phyloP scores from a whole-genome alignment of 345 rosid genomes.

The Syzygium jambos region DNA sequence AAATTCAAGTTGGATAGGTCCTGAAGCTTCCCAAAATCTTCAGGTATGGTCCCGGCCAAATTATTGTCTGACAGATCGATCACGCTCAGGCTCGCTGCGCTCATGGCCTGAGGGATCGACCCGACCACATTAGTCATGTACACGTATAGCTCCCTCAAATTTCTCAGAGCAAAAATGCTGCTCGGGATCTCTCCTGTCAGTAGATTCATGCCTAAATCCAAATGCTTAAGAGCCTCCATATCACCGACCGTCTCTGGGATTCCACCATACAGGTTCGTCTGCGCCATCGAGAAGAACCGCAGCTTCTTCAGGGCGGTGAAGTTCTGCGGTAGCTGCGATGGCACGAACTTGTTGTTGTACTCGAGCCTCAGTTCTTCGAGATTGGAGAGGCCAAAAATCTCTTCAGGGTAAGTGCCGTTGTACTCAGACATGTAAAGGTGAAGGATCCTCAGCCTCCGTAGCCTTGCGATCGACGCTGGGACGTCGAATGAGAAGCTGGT shows the following conservation, averaged over 20 bases:
- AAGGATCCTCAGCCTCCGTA: conserved; percentile 21
- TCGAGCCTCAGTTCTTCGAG: conserved; percentile 21
- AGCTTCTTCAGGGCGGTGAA: conserved; percentile 34
- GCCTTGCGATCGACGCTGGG: conserved; percentile 26
- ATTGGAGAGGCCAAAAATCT: conserved; percentile 23
- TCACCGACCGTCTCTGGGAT: conserved; percentile 31
- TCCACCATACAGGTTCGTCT: conserved; percentile 36
- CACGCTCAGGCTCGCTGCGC: conserved; percentile 8
- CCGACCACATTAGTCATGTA: conserved; percentile 16
- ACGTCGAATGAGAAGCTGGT: conserved; percentile 38
- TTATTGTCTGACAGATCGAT: conserved; percentile 36
- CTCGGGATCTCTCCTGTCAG: conserved; percentile 31
- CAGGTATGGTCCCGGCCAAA: conserved; percentile 37
- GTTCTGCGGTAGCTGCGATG: conserved; percentile 18
- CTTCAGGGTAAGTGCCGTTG: conserved; percentile 28
- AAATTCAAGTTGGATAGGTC: conserved; percentile 12
- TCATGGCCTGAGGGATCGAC: conserved; percentile 32
- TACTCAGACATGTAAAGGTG: conserved; percentile 16
- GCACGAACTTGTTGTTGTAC: conserved; percentile 7
- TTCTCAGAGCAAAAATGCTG: conserved; percentile 32
- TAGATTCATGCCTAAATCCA: conserved; percentile 22
- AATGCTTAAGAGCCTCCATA: conserved; percentile 26
- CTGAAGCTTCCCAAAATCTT: conserved; percentile 33
- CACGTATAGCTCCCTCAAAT: conserved; percentile 22
- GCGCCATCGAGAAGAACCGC: conserved; percentile 8